Base-by-base conservation (phyloP, 805 yeast genomes). In the Yarrowia bubula region DNA sequence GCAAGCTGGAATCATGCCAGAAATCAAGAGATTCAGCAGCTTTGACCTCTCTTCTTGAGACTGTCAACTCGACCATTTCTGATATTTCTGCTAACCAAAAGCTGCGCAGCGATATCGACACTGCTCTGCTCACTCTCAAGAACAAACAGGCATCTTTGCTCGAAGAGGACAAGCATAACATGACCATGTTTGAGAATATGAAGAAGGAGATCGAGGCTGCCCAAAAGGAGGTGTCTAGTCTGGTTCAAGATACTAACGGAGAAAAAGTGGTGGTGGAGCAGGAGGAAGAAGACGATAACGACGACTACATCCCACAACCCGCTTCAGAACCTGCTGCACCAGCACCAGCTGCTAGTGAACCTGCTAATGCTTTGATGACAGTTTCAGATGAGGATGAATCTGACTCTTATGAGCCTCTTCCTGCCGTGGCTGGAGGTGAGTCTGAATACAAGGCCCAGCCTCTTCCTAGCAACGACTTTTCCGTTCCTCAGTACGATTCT, bases 401-500 rank as follows among this genome's bases (percentile, higher is more conserved):
- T 6, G 61, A 55, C 31, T 39, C 61, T 2, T 55, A 55, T 22
- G 61, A 39, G 28, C 61, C 61, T 15, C 61, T 39, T 15, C 61
- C 61, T 10, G 39, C 61, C 2, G 61, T 39, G 4, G 39, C 38
- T 18, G 38, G 18, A 7, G 62, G 42, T 13, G 62, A 39, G 15
- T 11, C 15, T 7, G 48, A 41, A 1, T 55, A 55, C 32, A 28
- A 28, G 48, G 14, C 62, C 31, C 48, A 41, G 39, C 47, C 47
- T 43, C 42, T 32, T 22, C 41, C 64, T 4, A 32, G 42, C 37
- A 42, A 47, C 22, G 51, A 58, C 2, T 58, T 58, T 15, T 58
- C 64, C 71, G 42, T 72, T 69, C 18, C 62, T 2, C 63, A 65
- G 17, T 69, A 64, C 42, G 70, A 68, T 22, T 66, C 66, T 32